Base-by-base conservation (phyloP, 305 asterid species). In the Withania somnifera region DNA sequence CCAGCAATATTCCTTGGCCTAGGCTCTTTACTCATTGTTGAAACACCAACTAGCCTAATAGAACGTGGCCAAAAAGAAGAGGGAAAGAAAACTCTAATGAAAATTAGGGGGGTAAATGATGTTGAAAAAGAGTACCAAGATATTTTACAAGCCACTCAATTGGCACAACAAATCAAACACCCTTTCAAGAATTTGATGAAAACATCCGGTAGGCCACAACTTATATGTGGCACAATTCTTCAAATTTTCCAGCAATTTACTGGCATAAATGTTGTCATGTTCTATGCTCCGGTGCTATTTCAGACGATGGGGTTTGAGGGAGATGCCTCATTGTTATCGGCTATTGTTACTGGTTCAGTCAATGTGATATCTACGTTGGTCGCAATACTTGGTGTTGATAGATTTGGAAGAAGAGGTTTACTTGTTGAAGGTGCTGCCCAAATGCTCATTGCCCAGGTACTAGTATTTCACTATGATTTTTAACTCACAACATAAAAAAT, bases 261-360 rank as follows among this genome's bases (percentile, higher is more conserved):
- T 0, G 97, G 97, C 14, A 91, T 92, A n/a, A 92, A 92, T 57
- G 97, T 91, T 3, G 85, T 87, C 42, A 85, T 87, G 89, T 87
- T 87, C 84, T 87, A 87, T 11, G 86, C 89, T 13, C 89, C 89
- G 0, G 83, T 87, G 2, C 81, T 87, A 10, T 87, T 85, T 85
- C 85, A 87, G 80, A 87, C 89, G 0, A 30, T 85, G 20, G 89
- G 89, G 6, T 88, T 90, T 66, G 78, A 79, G 38, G 19, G 80
- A 0, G 86, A 87, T 2, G 86, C 90, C 1, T 77, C 94, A 0
- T 66, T 88, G 64, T 17, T 88, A 38, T 88, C 90, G 2, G 79
- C 88, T 1, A 83, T 85, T 0, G 82, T 87, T 61, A 85, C 87
- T 3, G 87, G 90, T 2, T 28, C 81, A n/a, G 86, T 87, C 26